Evolutionary conservation across 2,329 filamentous ascomycete species (phyloP).

Genomic region (Gnomoniopsis smithogilvyi): DNA sequence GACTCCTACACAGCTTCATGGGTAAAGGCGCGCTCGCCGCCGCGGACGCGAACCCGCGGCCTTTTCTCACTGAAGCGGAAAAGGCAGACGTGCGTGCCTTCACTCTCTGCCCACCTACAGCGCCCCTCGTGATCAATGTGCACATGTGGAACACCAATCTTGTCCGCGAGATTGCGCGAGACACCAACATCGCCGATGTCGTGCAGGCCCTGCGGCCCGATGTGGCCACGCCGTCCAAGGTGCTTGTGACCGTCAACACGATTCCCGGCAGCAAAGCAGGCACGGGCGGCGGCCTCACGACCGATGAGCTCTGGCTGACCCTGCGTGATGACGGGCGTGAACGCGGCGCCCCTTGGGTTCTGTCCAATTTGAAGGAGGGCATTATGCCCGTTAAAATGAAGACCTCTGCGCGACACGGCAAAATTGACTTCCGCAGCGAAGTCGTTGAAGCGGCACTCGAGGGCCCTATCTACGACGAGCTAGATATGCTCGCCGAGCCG

Average conservation of each 20-base stretch:
- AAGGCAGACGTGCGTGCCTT: slow-evolving; percentile 43
- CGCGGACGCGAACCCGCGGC: slow-evolving; percentile 31
- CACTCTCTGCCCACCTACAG: slow-evolving; percentile 44
- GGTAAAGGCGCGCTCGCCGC: slow-evolving; percentile 26
- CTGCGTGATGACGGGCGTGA: slow-evolving; percentile 40
- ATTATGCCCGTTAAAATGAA: slow-evolving; percentile 16
- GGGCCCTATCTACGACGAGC: not conserved
- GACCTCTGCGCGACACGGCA: not conserved
- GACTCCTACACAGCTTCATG: slow-evolving; percentile 28
- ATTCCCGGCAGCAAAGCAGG: slow-evolving; percentile 25
- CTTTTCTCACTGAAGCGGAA: slow-evolving; percentile 29
- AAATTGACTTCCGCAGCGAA: slow-evolving; percentile 2
- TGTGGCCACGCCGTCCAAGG: slow-evolving; percentile 24
- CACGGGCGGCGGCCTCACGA: slow-evolving; percentile 25
- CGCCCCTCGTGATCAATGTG: slow-evolving; percentile 18
- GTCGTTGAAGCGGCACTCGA: slow-evolving; percentile 20
- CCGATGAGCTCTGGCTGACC: slow-evolving; percentile 31
- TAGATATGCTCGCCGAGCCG: not conserved
- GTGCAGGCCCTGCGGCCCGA: slow-evolving; percentile 21
- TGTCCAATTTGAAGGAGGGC: slow-evolving; percentile 23
- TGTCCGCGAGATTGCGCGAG: slow-evolving; percentile 15
- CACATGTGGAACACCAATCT: slow-evolving; percentile 21
- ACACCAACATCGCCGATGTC: slow-evolving; percentile 21
- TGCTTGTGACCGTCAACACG: slow-evolving; percentile 32
- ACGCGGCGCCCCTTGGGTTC: slow-evolving; percentile 37